Base-by-base conservation (phyloP, 208 protist species). In the Crithidia fasciculata region DNA sequence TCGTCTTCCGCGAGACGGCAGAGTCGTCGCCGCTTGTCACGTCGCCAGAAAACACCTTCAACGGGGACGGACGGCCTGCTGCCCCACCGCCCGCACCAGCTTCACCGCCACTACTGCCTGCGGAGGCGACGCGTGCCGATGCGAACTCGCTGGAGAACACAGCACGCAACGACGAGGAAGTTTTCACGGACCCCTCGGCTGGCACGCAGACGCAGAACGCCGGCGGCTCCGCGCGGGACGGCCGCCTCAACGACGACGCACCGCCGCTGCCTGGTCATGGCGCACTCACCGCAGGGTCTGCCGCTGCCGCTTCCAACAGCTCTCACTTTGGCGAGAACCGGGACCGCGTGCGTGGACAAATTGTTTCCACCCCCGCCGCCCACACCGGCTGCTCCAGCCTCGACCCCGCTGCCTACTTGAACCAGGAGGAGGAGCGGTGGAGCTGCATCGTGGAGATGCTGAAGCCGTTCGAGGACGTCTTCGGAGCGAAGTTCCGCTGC, bases 401-500 rank as follows among this genome's bases (percentile, higher is more conserved):
- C 12, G 78, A 84, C 28, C 80, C 73, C 4, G 45, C 81, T 10
- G 63, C 72, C 40, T 94, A 85, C 73, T 66, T 87, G 6, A 73
- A 77, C 54, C n/a, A 19, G 8, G 80, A 86, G 67, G 76, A 85
- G 44, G 64, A 76, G 19, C 82, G 82, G 15, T 85, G 74, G 73
- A 66, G 77, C 19, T 7, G 53, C n/a, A 71, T 80, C 40, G 72
- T 85, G 47, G 54, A 56, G 15, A 53, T 74, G 59, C 76, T 93
- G 47, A 54, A 41, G 13, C 67, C 74, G 6, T 92, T 87, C 80
- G 60, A 73, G 39, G 54, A 72, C 16, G 65, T 95, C 36, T 95
- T 91, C 61, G 65, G 79, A 65, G n/a, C 41, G 53, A 69, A 76
- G 45, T 69, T 62, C 15, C 72, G 72, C 10, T 91, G 83, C 56